Evolutionary conservation across 192 early-diverging fungal species (phyloP).

Genomic region (Umbelopsis vinacea): DNA sequence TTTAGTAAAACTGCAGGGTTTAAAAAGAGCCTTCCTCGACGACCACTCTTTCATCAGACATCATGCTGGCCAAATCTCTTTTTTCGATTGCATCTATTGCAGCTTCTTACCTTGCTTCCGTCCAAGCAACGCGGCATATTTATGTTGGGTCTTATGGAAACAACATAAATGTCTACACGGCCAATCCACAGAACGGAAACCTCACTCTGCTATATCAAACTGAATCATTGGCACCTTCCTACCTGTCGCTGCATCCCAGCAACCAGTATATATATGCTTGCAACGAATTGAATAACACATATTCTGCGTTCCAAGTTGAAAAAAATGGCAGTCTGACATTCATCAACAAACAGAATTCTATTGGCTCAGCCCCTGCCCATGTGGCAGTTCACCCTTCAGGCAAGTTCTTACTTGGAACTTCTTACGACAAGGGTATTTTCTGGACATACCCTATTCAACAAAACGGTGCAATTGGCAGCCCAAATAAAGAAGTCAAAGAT

Average conservation of each 20-base stretch:
- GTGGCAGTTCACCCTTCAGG: conserved; percentile 6
- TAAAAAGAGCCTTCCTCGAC: background rate
- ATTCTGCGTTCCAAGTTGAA: background rate
- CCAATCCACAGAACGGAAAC: conserved; percentile 1
- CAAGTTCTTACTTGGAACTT: background rate
- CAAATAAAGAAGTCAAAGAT: conserved; percentile 2
- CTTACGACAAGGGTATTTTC: background rate
- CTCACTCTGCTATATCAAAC: background rate
- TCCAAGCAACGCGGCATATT: background rate
- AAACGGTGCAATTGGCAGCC: background rate
- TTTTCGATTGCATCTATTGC: background rate
- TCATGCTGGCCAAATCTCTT: background rate
- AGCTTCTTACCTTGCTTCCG: background rate
- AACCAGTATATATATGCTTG: conserved; percentile 8
- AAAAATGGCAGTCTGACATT: background rate
- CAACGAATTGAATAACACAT: conserved; percentile 12
- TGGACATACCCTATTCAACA: background rate
- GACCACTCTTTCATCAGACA: background rate
- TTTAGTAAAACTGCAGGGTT: background rate
- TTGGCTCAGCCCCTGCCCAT: background rate
- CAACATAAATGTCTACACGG: background rate
- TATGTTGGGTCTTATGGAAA: conserved; percentile 6
- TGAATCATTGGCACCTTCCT: conserved; percentile 7
- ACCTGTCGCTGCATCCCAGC: background rate
- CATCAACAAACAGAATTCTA: conserved; percentile 12